Evolutionary conservation across 2,329 filamentous ascomycete species (phyloP).

Genomic region (Huntiella omanensis): DNA sequence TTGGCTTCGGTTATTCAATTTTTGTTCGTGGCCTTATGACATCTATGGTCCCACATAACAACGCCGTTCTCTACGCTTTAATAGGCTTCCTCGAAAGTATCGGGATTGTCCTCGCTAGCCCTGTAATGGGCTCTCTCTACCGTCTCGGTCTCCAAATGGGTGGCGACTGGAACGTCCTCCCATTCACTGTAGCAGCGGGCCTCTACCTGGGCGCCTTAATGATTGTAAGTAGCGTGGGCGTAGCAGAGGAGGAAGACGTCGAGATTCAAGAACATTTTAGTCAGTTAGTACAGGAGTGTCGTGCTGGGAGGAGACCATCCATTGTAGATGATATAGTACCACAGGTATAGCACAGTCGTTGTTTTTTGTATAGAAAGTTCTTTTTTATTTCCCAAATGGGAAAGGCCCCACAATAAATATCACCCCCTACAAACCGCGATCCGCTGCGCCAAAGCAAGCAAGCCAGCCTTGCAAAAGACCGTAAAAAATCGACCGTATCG

Average conservation of each 20-base stretch:
- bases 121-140: conserved; percentile 12
- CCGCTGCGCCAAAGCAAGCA: too few relatives aligned
- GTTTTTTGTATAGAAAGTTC: too few relatives aligned
- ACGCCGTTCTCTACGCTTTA: conserved; percentile 12
- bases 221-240: conserved; percentile 8
- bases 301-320: background rate
- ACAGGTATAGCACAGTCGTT: background rate
- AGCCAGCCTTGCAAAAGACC: too few relatives aligned
- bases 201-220: conserved; percentile 10
- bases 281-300: background rate
- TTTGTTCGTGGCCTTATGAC: conserved; percentile 13
- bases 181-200: conserved; percentile 11
- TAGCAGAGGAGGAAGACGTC: conserved; percentile 1
- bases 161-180: conserved; percentile 11
- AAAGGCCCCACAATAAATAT: too few relatives aligned
- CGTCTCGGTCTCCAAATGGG: conserved; percentile 10
- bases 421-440: too few relatives aligned
- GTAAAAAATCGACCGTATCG: too few relatives aligned
- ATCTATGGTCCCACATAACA: conserved; percentile 11
- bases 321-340: background rate
- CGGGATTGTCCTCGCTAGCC: conserved; percentile 12
- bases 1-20: conserved; percentile 11
- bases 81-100: conserved; percentile 13
- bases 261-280: background rate
- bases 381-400: too few relatives aligned